Percentiles rank a stretch among this genome's conserved stretches.
These are phyloP conservation scores for Halteria grandinella DNA, from an alignment of 73 alveolate genomes.

Conservation along the genomic window DNA sequence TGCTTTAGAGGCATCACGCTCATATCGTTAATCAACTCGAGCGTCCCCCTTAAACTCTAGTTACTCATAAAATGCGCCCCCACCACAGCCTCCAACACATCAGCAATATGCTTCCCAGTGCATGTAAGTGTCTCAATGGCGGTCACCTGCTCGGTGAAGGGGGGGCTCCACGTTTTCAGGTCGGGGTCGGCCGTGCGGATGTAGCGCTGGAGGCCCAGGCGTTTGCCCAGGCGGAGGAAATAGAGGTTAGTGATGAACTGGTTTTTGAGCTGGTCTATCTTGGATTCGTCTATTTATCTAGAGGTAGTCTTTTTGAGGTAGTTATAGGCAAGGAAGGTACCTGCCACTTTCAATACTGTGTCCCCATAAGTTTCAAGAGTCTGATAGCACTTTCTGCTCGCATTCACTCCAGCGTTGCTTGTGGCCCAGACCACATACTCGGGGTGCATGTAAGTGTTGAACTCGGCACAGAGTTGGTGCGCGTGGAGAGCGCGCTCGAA, in stretches of 20 bases:
- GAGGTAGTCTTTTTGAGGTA: neutral
- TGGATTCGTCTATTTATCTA: neutral
- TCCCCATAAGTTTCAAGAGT: constrained; percentile 76
- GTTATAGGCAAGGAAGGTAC: constrained; percentile 48
- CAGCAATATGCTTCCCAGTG: constrained; percentile 68
- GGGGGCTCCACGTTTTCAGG: constrained; percentile 28
- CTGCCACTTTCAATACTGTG: constrained; percentile 62
- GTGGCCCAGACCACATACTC: constrained; percentile 63
- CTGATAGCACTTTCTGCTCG: constrained; percentile 35
- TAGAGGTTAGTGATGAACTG: constrained; percentile 54
- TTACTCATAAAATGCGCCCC: constrained; percentile 51
- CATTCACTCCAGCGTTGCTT: constrained; percentile 2
- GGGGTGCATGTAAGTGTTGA: constrained; percentile 36
- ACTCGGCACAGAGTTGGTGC: constrained; percentile 32
- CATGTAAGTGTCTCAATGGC: constrained; percentile 6
- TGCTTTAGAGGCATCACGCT: constrained; percentile 53
- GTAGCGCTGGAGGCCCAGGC: neutral
- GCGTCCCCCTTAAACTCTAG: constrained; percentile 23
- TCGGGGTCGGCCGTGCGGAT: constrained; percentile 6
- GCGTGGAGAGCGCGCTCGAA: constrained; percentile 45
- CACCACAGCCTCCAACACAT: constrained; percentile 49
- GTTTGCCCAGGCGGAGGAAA: constrained; percentile 31
- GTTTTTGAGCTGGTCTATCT: constrained; percentile 17
- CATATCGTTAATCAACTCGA: constrained; percentile 46
- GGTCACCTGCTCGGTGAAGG: constrained; percentile 7